Evolutionary conservation across 805 yeast genomes (phyloP).

Genomic region (Pichia nanzhaoensis): DNA sequence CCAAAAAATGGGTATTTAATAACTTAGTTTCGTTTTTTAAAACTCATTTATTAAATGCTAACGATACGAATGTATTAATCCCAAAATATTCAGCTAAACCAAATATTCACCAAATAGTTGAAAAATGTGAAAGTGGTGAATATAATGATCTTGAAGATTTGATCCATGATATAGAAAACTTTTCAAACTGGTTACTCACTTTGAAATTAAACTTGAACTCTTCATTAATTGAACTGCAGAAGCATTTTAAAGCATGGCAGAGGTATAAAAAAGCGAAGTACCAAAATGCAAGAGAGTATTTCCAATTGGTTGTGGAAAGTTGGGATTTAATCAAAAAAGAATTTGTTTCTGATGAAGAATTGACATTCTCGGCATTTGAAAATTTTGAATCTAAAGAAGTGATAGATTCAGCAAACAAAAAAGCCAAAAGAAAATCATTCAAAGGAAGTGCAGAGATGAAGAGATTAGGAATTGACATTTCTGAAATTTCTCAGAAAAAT

Average conservation of each 20-base stretch:
- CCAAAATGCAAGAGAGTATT: slow-evolving; percentile 5
- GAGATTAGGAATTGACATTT: slow-evolving; percentile 8
- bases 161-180: slow-evolving; percentile 26
- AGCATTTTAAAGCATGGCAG: slow-evolving; percentile 7
- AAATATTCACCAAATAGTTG: slow-evolving; percentile 22
- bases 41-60: not conserved
- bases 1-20: slow-evolving; percentile 4
- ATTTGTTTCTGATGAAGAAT: not conserved
- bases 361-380: not conserved
- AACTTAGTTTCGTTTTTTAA: slow-evolving; percentile 8
- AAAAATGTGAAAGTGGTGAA: slow-evolving; percentile 21
- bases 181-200: slow-evolving; percentile 20
- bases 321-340: not conserved
- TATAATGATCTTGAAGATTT: slow-evolving; percentile 28
- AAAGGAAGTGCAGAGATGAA: slow-evolving; percentile 2
- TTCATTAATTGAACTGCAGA: slow-evolving; percentile 1
- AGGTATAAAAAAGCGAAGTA: slow-evolving; percentile 10
- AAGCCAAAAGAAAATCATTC: not conserved
- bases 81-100: slow-evolving; percentile 14
- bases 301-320: not conserved
- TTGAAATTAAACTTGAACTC: not conserved
- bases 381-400: too few relatives aligned
- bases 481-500: not conserved
- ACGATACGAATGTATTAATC: not conserved
- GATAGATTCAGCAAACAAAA: too few relatives aligned